A percentile compares a stretch with the other conserved stretches of the same genome.
Evolutionary conservation across 106 monocot genomes (phyloP).

Genomic region (Dioscorea dumetorum): DNA sequence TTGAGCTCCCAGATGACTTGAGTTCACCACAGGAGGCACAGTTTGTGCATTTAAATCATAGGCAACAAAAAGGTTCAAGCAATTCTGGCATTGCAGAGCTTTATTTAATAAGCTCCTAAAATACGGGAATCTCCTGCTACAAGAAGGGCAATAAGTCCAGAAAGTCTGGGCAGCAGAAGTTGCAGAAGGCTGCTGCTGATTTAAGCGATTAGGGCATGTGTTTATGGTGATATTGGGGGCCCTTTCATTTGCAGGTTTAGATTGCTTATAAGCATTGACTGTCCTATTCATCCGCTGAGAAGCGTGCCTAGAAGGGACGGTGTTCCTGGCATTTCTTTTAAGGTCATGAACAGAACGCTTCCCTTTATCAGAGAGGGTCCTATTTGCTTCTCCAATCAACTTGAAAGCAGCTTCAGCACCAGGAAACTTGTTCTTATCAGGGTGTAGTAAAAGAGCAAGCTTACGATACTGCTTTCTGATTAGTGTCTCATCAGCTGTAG

Average conservation of each 20-base stretch:
- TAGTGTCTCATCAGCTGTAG: slow-evolving; percentile 52
- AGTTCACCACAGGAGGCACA: slow-evolving; percentile 5
- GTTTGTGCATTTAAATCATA: slow-evolving; percentile 37
- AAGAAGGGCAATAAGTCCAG: slow-evolving; percentile 56
- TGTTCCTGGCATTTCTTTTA: slow-evolving; percentile 30
- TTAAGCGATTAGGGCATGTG: slow-evolving; percentile 3
- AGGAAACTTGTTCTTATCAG: slow-evolving; percentile 91
- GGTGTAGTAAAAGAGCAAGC: slow-evolving; percentile 84
- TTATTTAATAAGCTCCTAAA: slow-evolving; percentile 29
- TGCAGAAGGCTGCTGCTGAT: slow-evolving; percentile 16
- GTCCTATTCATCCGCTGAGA: slow-evolving; percentile 20
- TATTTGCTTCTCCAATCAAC: slow-evolving; percentile 77
- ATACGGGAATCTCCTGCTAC: slow-evolving; percentile 45
- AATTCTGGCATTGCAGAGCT: slow-evolving; percentile 48
- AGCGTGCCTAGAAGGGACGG: slow-evolving; percentile 9
- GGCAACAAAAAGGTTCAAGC: slow-evolving; percentile 47
- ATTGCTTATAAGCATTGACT: slow-evolving; percentile 13
- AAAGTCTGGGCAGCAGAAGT: slow-evolving; percentile 18
- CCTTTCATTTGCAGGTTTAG: slow-evolving; percentile 5
- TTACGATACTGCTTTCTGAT: slow-evolving; percentile 88
- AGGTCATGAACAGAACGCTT: slow-evolving; percentile 69
- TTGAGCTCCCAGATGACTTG: background rate
- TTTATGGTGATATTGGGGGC: background rate
- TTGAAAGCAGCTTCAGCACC: slow-evolving; percentile 95
- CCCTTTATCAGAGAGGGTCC: slow-evolving; percentile 42